Conservation (phyloP, 805 yeast genomes). For the Metschnikowia orientalis region DNA sequence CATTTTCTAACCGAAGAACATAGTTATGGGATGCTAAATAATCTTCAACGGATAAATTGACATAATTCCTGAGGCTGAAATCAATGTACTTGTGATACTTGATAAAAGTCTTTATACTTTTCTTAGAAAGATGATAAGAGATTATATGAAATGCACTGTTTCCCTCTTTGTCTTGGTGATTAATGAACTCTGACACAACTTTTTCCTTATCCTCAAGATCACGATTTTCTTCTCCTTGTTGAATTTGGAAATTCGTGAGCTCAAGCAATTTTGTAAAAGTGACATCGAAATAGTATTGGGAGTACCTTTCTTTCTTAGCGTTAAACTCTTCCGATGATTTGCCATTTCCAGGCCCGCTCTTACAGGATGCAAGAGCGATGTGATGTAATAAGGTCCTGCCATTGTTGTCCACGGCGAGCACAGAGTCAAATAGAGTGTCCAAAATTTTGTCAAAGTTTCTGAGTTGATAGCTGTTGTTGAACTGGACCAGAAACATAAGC, state of each 20-base stretch:
- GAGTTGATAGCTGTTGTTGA: conserved; percentile 36
- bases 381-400: conserved; percentile 43
- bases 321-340: conserved; percentile 7
- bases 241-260: conserved; percentile 22
- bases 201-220: conserved; percentile 21
- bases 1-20: conserved; percentile 21
- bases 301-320: conserved; percentile 33
- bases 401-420: conserved; percentile 33
- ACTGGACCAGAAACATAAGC: conserved; percentile 44
- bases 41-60: conserved; percentile 25
- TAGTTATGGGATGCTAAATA: conserved; percentile 27
- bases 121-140: conserved; percentile 40
- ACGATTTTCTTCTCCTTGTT: conserved; percentile 13
- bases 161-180: conserved; percentile 89
- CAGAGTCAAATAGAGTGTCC: conserved; percentile 33
- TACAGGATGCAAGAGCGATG: conserved; percentile 25
- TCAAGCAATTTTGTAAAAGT: conserved; percentile 32
- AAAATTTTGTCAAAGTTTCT: conserved; percentile 35
- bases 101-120: conserved; percentile 24
- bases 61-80: conserved; percentile 23
- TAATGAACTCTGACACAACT: conserved; percentile 51
- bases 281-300: conserved; percentile 37
- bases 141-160: conserved; percentile 93
- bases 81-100: conserved; percentile 23
- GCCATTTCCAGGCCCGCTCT: conserved; percentile 4